Percentiles rank a stretch among this genome's conserved stretches.
These are phyloP conservation scores for Pleurotus pulmonarius DNA, from an alignment of 768 basidiomycete genomes.

Conservation along the genomic window DNA sequence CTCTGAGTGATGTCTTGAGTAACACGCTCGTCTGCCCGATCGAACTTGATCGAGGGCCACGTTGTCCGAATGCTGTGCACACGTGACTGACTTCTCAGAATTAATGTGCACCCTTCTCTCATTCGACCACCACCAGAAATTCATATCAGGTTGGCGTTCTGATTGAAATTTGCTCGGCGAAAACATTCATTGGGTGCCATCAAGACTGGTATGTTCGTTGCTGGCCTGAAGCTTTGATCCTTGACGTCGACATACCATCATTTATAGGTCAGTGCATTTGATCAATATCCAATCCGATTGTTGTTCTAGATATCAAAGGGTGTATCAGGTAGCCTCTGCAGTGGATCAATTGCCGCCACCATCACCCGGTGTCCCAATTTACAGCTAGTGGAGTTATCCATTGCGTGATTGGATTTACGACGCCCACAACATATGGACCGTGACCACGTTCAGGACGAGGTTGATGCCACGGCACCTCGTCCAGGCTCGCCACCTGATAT, in stretches of 20 bases:
- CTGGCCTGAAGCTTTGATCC: not conserved
- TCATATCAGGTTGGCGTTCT: no score
- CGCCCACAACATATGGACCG: not conserved
- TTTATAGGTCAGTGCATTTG: not conserved
- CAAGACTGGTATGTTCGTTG: not conserved
- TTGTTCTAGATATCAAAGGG: not conserved
- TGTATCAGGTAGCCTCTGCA: not conserved
- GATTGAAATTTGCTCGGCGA: no score
- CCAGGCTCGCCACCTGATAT: conserved; percentile 14
- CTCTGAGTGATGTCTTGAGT: no score
- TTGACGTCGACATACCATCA: not conserved
- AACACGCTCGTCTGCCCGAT: no score
- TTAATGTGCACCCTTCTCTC: no score
- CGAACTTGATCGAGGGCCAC: no score
- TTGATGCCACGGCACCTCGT: not conserved
- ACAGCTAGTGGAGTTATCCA: not conserved
- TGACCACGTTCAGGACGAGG: not conserved
- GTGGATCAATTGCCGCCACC: conserved; percentile 8
- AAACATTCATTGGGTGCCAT: no score
- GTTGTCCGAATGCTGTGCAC: no score
- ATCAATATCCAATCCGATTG: not conserved
- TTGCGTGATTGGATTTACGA: not conserved
- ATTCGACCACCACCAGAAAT: no score
- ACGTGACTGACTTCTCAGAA: no score
- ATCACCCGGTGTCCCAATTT: conserved; percentile 3